phyloP scores from a whole-genome alignment of 441 rosid genomes.

The Gossypium aridum region DNA sequence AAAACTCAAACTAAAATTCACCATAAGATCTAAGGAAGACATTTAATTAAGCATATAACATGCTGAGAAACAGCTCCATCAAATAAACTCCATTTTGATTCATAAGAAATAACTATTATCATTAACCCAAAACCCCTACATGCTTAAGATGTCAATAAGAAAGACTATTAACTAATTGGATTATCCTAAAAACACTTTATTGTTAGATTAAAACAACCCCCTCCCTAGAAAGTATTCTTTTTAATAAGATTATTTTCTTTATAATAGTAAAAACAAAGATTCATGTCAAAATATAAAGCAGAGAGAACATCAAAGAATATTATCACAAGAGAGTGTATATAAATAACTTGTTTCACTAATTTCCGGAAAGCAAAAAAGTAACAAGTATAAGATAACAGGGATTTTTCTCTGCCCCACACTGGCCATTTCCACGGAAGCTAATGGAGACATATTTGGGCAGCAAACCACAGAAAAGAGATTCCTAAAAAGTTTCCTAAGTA shows the following conservation, averaged over 20 bases:
- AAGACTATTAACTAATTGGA: background rate
- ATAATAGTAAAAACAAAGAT: no score
- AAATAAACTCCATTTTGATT: background rate
- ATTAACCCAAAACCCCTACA: background rate
- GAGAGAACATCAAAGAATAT: background rate
- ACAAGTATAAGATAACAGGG: background rate
- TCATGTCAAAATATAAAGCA: background rate
- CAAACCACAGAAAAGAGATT: conserved; percentile 5
- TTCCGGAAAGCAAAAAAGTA: background rate
- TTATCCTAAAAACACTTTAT: background rate
- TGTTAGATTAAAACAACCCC: background rate
- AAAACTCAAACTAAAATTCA: background rate
- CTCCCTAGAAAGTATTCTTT: background rate
- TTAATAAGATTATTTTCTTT: no score
- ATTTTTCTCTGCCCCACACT: background rate
- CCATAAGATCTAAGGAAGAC: background rate
- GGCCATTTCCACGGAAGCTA: background rate
- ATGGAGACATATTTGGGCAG: background rate
- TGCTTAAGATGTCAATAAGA: background rate
- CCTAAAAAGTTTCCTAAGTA: background rate
- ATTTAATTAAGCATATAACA: background rate
- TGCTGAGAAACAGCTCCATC: background rate
- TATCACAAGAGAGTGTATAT: background rate
- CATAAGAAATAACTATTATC: background rate
- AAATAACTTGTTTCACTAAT: background rate